Percentiles rank a stretch among this genome's conserved stretches.
These are phyloP conservation scores for Verticillium klebahnii DNA, from an alignment of 2,329 filamentous ascomycete genomes.

Conservation along the genomic window DNA sequence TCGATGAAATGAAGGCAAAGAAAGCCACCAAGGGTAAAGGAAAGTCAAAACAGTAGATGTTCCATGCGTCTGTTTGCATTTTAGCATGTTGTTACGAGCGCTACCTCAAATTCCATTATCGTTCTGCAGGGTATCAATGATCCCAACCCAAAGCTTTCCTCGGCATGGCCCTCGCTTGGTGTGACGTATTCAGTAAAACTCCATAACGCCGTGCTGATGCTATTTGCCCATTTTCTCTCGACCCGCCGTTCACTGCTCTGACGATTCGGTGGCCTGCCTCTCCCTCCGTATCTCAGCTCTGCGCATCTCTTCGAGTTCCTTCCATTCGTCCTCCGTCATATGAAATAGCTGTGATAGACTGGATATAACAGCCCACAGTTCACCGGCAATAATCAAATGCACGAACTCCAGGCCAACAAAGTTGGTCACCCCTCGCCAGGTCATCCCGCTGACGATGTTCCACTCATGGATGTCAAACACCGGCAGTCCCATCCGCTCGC, in stretches of 20 bases:
- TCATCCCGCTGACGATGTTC: conserved; percentile 31
- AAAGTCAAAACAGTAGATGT: conserved; percentile 2
- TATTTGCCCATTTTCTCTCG: neutral
- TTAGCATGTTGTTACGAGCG: neutral
- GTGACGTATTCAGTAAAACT: neutral
- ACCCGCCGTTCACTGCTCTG: neutral
- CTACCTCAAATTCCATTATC: neutral
- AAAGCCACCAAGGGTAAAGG: conserved; percentile 16
- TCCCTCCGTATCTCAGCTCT: conserved; percentile 7
- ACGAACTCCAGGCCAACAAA: conserved; percentile 41
- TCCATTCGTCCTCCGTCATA: conserved; percentile 38
- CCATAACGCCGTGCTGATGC: neutral
- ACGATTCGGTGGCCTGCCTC: neutral
- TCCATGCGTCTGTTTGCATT: neutral
- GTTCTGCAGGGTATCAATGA: neutral
- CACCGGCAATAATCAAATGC: conserved; percentile 37
- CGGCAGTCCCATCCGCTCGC: conserved; percentile 30
- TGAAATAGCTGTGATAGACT: conserved; percentile 33
- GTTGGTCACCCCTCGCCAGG: conserved; percentile 36
- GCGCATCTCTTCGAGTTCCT: conserved; percentile 24
- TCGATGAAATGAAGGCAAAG: conserved; percentile 55
- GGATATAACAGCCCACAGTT: conserved; percentile 40
- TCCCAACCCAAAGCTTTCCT: neutral
- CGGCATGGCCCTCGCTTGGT: neutral
- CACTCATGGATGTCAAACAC: conserved; percentile 32